Conservation (phyloP, 305 asterid species). For the Fraxinus xanthoxyloides region DNA sequence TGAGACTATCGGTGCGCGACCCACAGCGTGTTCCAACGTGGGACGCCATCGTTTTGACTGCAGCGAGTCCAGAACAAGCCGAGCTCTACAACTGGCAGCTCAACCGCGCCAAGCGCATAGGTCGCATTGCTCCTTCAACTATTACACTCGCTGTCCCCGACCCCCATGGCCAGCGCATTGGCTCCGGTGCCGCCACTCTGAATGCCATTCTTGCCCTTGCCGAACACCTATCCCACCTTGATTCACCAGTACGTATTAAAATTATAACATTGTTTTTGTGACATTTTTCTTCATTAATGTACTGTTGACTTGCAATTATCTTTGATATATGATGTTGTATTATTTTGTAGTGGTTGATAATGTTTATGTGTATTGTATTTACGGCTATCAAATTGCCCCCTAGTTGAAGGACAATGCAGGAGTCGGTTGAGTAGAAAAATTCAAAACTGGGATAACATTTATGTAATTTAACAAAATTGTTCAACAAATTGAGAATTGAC, state of each 20-base stretch:
- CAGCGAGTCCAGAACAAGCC: constrained; percentile 97
- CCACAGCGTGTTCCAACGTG: constrained; percentile 86
- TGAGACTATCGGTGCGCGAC: constrained; percentile 78
- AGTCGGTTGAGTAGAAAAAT: neutral
- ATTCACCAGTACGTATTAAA: constrained; percentile 28
- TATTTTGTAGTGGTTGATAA: neutral
- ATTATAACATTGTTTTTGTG: constrained; percentile 4
- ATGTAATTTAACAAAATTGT: neutral
- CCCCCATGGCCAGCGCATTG: constrained; percentile 89
- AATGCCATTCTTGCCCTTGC: constrained; percentile 78
- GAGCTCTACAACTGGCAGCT: constrained; percentile 88
- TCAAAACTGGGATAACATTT: neutral
- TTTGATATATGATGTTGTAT: neutral
- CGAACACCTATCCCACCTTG: constrained; percentile 31
- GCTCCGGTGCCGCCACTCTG: constrained; percentile 97
- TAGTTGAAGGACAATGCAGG: constrained; percentile 4
- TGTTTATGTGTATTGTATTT: constrained; percentile 6
- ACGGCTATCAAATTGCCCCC: neutral
- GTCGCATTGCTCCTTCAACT: constrained; percentile 78
- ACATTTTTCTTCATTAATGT: neutral
- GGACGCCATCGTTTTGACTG: constrained; percentile 90
- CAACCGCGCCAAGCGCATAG: constrained; percentile 74
- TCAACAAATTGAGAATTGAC: neutral
- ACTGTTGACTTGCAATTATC: neutral
- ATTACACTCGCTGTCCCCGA: constrained; percentile 87